Percentiles rank a stretch among this genome's conserved stretches.
Conservation (phyloP, 23 red algal species). For the Gracilaria caudata region DNA sequence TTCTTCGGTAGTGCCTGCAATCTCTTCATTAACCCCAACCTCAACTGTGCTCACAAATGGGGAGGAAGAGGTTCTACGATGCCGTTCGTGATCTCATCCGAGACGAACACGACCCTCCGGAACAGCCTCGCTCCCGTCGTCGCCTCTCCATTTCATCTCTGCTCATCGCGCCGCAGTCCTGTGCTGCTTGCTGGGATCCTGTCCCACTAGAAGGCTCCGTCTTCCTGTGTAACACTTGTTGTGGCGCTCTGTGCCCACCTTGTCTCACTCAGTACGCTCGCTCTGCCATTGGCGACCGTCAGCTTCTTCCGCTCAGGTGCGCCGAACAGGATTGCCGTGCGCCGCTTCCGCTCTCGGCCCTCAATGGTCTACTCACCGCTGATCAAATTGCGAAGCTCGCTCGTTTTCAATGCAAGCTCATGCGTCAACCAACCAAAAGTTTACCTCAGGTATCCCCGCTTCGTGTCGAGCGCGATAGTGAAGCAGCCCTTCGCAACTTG, state of each 20-base stretch:
- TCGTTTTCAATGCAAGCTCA: slow-evolving; percentile 52
- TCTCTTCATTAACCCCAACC: neutral
- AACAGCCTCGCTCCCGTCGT: slow-evolving; percentile 27
- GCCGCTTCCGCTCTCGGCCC: slow-evolving; percentile 32
- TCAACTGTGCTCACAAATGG: slow-evolving; percentile 28
- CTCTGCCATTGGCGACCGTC: slow-evolving; percentile 24
- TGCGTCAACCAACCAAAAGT: neutral
- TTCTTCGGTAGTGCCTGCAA: slow-evolving; percentile 26
- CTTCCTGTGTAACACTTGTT: slow-evolving; percentile 41
- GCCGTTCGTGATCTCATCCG: slow-evolving; percentile 56
- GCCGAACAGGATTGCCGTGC: slow-evolving; percentile 24
- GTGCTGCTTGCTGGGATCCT: slow-evolving; percentile 46
- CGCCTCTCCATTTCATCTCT: slow-evolving; percentile 55
- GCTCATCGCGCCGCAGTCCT: slow-evolving; percentile 35
- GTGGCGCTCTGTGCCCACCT: slow-evolving; percentile 31
- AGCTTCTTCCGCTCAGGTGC: slow-evolving; percentile 48
- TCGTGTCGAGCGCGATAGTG: neutral
- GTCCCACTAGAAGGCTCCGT: slow-evolving; percentile 10
- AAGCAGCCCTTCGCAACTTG: neutral
- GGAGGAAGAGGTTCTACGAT: slow-evolving; percentile 64
- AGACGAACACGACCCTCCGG: slow-evolving; percentile 39
- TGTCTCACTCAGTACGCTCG: slow-evolving; percentile 57
- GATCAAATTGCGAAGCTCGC: slow-evolving; percentile 35
- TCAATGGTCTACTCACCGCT: slow-evolving; percentile 12
- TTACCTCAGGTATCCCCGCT: slow-evolving; percentile 1